Evolutionary conservation across 2,329 filamentous ascomycete species (phyloP).

Genomic region (Colletotrichum lentis): DNA sequence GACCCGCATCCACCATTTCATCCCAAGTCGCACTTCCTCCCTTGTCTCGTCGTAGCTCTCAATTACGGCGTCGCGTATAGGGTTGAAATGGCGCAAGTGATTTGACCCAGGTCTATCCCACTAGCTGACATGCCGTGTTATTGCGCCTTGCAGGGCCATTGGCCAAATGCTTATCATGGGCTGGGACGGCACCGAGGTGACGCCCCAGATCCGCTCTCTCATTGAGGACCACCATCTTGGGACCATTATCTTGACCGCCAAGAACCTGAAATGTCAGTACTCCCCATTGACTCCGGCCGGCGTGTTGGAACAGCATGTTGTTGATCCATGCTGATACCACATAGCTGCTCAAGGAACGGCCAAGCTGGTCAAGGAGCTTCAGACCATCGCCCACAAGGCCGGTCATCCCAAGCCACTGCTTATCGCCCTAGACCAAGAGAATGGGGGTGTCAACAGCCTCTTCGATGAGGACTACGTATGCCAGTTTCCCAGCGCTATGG

Average conservation of each 20-base stretch:
- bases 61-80: background rate
- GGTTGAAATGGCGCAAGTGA: background rate
- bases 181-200: slow-evolving; percentile 85
- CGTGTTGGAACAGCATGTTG: background rate
- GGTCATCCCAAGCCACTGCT: slow-evolving; percentile 88
- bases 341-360: slow-evolving; percentile 91
- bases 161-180: slow-evolving; percentile 84
- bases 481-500: slow-evolving; percentile 97
- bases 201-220: slow-evolving; percentile 80
- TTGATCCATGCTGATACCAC: slow-evolving; percentile 23
- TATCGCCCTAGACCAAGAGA: slow-evolving; percentile 95
- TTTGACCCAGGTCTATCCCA: slow-evolving; percentile 6
- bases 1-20: slow-evolving; percentile 17
- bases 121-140: slow-evolving; percentile 24
- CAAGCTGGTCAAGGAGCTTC: slow-evolving; percentile 85
- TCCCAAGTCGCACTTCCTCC: background rate
- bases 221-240: slow-evolving; percentile 89
- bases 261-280: slow-evolving; percentile 80
- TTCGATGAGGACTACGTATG: slow-evolving; percentile 96
- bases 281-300: background rate
- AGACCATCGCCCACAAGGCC: slow-evolving; percentile 88
- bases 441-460: slow-evolving; percentile 95
- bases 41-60: slow-evolving; percentile 6
- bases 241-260: slow-evolving; percentile 83
- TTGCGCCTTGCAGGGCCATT: slow-evolving; percentile 62